Evolutionary conservation across 2,329 filamentous ascomycete species (phyloP), one percentile per base, ranked within the genome.

Genomic region (Colletotrichum gigasporum): DNA sequence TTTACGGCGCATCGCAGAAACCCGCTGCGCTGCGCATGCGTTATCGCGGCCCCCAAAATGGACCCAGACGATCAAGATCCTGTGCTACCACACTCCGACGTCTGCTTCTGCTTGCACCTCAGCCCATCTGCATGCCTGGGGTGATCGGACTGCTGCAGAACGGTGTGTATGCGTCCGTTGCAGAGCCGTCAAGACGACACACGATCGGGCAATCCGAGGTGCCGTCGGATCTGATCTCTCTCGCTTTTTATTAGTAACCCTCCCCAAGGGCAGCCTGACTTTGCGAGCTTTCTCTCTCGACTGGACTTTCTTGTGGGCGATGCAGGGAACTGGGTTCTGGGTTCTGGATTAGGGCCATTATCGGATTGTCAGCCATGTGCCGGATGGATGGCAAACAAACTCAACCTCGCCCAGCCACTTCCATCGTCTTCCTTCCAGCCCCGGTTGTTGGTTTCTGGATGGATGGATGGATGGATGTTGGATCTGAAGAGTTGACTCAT

Each of bases 401-500:
- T 42, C 10, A 6, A 51, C 63, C 14, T 42, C 10, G 6, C 44
- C 63, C 52, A 58, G 59, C 63, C 58, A 58, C 59, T 61, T 45
- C 39, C 50, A 42, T 54, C 47, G 41, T 24, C 53, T 51, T 54
- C 28, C 34, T 16, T 26, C 45, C 28, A 41, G 63, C 59, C 51
- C 51, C 53, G 37, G 32, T 20, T 12, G 55, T n/a, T 39, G 16
- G 12, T 39, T n/a, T 58, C 55, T 32, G 26, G 45, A 53, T 32
- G 45, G n/a, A n/a, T n/a, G n/a, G n/a, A n/a, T n/a, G n/a, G n/a
- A n/a, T n/a, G n/a, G 18, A 18, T 26, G 24, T 55, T 45, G 39
- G 18, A 24, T 51, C 42, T 45, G 39, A 14, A 55, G 32, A 44
- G 61, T 65, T 67, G 65, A 67, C 65, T 67, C 65, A 67, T 65